Evolutionary conservation across 1,284 basidiomycete genomes (phyloP).

Genomic region (Pascua guehoae): DNA sequence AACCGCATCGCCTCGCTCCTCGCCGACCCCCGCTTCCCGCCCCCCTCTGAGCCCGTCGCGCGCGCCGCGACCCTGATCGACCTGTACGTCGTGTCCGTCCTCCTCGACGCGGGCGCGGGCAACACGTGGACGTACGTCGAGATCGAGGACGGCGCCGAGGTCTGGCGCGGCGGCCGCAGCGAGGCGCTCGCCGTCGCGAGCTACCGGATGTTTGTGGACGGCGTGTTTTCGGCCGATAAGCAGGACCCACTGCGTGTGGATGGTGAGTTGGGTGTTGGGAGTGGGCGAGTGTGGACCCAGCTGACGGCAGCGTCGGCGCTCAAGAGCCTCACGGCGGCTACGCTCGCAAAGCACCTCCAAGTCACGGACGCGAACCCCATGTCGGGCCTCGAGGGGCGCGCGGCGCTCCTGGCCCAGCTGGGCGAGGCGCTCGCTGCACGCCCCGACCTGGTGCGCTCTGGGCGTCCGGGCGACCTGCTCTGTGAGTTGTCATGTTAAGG

Average conservation of each 20-base stretch:
- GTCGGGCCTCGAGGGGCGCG: conserved; percentile 83
- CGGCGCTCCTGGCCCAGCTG: conserved; percentile 69
- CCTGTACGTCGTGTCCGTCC: conserved; percentile 85
- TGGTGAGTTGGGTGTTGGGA: conserved; percentile 54
- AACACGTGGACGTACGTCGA: conserved; percentile 76
- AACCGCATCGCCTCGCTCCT: conserved; percentile 55
- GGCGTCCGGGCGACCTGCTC: conserved; percentile 77
- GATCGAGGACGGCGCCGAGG: conserved; percentile 26
- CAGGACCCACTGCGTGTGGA: conserved; percentile 69
- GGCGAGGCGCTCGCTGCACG: conserved; percentile 63
- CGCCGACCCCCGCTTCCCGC: conserved; percentile 26
- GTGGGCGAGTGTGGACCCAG: neutral
- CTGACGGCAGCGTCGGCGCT: conserved; percentile 64
- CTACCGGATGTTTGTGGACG: conserved; percentile 79
- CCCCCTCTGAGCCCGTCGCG: conserved; percentile 53
- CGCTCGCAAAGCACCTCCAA: conserved; percentile 72
- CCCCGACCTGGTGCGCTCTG: conserved; percentile 61
- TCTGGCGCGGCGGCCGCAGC: conserved; percentile 63
- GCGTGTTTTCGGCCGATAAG: conserved; percentile 70
- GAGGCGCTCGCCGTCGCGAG: conserved; percentile 93
- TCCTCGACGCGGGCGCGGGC: conserved; percentile 91
- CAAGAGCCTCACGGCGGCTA: conserved; percentile 60
- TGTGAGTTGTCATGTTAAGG: no score
- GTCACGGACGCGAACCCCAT: conserved; percentile 74
- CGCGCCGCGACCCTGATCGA: conserved; percentile 73